A percentile compares a stretch with the other conserved stretches of the same genome.
Conservation (phyloP, 306 rosid species). For the Gleditsia sinensis region DNA sequence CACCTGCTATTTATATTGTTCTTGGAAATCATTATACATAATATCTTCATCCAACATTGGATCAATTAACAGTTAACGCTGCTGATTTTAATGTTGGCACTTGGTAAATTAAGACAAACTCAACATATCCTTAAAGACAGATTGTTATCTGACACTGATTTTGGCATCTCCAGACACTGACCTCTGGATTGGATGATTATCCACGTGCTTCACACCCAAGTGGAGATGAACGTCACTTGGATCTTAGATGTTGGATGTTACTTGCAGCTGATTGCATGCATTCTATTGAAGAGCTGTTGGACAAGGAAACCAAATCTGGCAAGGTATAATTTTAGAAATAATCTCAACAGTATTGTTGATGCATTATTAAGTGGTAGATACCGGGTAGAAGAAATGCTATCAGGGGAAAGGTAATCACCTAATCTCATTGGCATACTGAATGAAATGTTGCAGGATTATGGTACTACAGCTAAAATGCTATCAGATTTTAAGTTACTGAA, state of each 20-base stretch:
- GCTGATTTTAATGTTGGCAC: conserved; percentile 25
- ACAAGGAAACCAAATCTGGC: conserved; percentile 51
- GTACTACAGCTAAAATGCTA: conserved; percentile 61
- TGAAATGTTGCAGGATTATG: conserved; percentile 67
- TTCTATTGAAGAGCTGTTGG: conserved; percentile 63
- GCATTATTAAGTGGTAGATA: conserved; percentile 3
- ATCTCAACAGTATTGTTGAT: not conserved
- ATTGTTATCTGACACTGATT: conserved; percentile 32
- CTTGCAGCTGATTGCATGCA: conserved; percentile 93
- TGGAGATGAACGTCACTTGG: conserved; percentile 85
- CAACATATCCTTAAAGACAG: conserved; percentile 16
- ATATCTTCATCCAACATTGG: not conserved
- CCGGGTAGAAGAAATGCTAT: not conserved
- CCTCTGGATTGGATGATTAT: conserved; percentile 97
- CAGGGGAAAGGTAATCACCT: not conserved
- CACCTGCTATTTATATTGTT: conserved; percentile 17
- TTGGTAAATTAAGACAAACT: conserved; percentile 23
- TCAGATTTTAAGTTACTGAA: conserved; percentile 76
- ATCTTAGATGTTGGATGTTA: conserved; percentile 96
- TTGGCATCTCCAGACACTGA: conserved; percentile 65
- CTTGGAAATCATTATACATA: conserved; percentile 12
- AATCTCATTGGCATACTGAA: conserved; percentile 26
- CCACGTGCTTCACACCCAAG: conserved; percentile 97
- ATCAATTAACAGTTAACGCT: not conserved
- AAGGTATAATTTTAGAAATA: conserved; percentile 49